Conservation (phyloP, 371 early-diverging fungal genomes). For the Fennellomyces sp. region DNA sequence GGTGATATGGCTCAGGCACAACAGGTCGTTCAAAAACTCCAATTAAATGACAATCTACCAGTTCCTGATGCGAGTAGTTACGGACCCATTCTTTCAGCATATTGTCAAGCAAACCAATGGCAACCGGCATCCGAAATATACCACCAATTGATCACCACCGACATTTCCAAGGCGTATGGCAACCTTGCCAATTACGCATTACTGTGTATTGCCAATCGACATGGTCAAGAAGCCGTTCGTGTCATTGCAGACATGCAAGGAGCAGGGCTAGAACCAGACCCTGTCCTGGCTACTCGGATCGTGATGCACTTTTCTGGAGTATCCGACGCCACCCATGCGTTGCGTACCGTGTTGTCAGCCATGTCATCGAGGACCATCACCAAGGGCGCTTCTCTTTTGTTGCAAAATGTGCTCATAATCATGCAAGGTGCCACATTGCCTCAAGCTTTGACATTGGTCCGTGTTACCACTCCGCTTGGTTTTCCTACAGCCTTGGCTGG, state of each 20-base stretch:
- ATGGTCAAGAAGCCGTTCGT: slow-evolving; percentile 19
- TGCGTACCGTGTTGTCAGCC: slow-evolving; percentile 23
- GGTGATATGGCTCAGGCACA: slow-evolving; percentile 33
- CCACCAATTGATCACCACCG: slow-evolving; percentile 29
- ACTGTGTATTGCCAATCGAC: slow-evolving; percentile 30
- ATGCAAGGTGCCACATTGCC: background rate
- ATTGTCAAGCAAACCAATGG: slow-evolving; percentile 31
- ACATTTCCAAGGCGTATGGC: slow-evolving; percentile 48
- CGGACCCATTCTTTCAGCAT: slow-evolving; percentile 50
- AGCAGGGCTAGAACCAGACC: slow-evolving; percentile 45
- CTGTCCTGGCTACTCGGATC: slow-evolving; percentile 35
- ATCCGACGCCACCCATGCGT: slow-evolving; percentile 30
- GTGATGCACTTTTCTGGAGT: slow-evolving; percentile 20
- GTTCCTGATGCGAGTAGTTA: slow-evolving; percentile 47
- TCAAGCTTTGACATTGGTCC: background rate
- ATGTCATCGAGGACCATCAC: slow-evolving; percentile 29
- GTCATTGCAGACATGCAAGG: slow-evolving; percentile 42
- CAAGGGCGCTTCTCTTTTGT: slow-evolving; percentile 10
- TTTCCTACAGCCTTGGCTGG: background rate
- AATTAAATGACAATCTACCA: slow-evolving; percentile 22
- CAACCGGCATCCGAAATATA: slow-evolving; percentile 35
- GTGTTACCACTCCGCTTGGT: background rate
- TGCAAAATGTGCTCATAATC: background rate
- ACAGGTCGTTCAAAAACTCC: slow-evolving; percentile 26
- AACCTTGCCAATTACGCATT: slow-evolving; percentile 52